Conservation (phyloP, 441 rosid genomes). For the Capsella rubella region DNA sequence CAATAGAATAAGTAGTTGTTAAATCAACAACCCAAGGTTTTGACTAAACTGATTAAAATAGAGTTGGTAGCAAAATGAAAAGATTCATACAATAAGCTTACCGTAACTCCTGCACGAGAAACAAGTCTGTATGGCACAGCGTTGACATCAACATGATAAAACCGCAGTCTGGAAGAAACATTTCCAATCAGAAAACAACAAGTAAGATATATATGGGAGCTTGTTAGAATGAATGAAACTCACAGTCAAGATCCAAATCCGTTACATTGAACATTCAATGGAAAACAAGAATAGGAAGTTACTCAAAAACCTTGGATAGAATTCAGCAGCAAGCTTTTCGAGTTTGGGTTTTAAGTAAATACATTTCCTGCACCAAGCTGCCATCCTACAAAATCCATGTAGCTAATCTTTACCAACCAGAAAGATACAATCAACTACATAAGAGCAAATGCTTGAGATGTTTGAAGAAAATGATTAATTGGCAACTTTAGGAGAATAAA, state of each 20-base stretch:
- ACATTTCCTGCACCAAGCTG: slow-evolving; percentile 96
- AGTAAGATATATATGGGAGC: background rate
- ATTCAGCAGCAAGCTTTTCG: slow-evolving; percentile 90
- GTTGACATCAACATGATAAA: slow-evolving; percentile 83
- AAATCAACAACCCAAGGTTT: background rate
- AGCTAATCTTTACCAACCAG: slow-evolving; percentile 33
- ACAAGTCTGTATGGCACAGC: slow-evolving; percentile 78
- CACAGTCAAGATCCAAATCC: background rate
- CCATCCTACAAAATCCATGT: slow-evolving; percentile 75
- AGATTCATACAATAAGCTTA: slow-evolving; percentile 50
- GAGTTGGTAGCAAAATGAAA: background rate
- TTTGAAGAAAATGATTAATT: background rate
- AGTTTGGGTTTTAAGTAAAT: slow-evolving; percentile 81
- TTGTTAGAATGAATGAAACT: background rate
- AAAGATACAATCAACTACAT: slow-evolving; percentile 20
- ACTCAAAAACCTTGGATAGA: slow-evolving; percentile 68
- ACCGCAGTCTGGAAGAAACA: slow-evolving; percentile 59
- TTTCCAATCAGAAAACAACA: slow-evolving; percentile 1
- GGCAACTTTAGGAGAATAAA: slow-evolving; percentile 6
- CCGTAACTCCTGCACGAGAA: slow-evolving; percentile 79
- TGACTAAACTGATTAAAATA: background rate
- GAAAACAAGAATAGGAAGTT: background rate
- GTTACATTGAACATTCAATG: slow-evolving; percentile 6
- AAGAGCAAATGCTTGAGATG: background rate
- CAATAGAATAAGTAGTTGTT: slow-evolving; percentile 39